Evolutionary conservation across 139 green algal species (phyloP), one percentile per base, ranked within the genome.

Genomic region (Pleodorina starrii): DNA sequence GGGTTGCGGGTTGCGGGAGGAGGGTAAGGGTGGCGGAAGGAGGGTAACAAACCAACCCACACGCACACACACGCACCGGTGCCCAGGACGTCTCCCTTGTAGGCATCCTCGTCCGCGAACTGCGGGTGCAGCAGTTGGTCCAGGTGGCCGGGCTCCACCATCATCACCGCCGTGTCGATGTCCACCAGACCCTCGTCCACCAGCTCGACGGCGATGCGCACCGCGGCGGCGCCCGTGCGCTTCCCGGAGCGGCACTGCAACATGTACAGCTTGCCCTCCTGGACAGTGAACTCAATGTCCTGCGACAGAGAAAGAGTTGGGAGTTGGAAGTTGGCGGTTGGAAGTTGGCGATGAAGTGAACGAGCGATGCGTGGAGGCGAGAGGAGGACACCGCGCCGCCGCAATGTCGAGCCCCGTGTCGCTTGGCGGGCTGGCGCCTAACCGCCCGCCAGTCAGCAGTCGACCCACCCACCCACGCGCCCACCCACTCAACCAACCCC

Each of bases 241-340:
- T 99, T 99, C 86, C 97, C 97, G 50, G 80, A 92, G 77, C 97
- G 92, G 43, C 89, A 95, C 93, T 99, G 97, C 88, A 99, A 91
- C 95, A 98, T 98, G 94, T 92, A 99, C 71, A 99, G 94, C 75
- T 88, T 83, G 42, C 96, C 95, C 78, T 98, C 94, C 91, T 98
- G 94, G 25, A 99, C 93, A 23, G 97, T 98, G 91, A 99, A 98
- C 93, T 98, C 97, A 88, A 95, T 96, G 88, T 98, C 96, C 91
- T 98, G 95, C 19, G 42, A 66, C 40, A 66, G 11, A 42, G 74
- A 36, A 71, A 69, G 50, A 48, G n/a, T 1, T 48, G 32, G 48
- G 29, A 73, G 32, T 7, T 40, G 63, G 11, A 73, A 38, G 12
- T 21, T 57, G 48, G 48, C 11, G 48, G 48, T 57, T 57, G 48